phyloP scores from a whole-genome alignment of 2,329 filamentous ascomycete genomes.

The Hortaea sp. region DNA sequence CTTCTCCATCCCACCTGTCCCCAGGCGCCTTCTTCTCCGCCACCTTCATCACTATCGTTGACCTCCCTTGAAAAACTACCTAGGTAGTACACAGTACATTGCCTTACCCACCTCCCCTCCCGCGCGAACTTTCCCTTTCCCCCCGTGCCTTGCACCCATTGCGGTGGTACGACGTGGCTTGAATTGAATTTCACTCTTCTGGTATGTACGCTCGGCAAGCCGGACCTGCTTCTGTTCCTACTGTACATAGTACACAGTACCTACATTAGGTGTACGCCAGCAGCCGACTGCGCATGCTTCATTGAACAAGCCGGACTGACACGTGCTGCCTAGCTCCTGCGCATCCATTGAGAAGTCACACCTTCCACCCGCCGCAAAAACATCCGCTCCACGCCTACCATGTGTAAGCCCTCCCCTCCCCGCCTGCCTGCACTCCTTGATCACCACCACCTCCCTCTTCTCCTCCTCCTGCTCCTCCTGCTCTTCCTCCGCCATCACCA shows the following conservation, averaged over 20 bases:
- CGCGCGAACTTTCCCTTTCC: background rate
- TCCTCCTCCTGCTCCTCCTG: conserved; percentile 8
- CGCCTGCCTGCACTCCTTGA: background rate
- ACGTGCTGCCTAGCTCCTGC: conserved; percentile 6
- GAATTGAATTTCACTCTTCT: conserved; percentile 3
- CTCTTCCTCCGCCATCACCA: conserved; percentile 10
- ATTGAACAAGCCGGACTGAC: conserved; percentile 10
- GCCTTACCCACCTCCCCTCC: background rate
- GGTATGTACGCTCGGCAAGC: background rate
- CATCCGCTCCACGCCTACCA: conserved; percentile 19
- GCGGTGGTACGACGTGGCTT: conserved; percentile 3
- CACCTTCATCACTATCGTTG: background rate
- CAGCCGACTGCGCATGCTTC: background rate
- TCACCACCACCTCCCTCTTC: conserved; percentile 3
- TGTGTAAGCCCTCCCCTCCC: conserved; percentile 21
- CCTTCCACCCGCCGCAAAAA: conserved; percentile 14
- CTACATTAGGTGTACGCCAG: too few relatives aligned
- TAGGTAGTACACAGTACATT: background rate
- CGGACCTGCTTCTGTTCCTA: background rate
- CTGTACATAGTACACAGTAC: background rate
- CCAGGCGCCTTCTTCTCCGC: background rate
- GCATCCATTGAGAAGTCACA: conserved; percentile 14
- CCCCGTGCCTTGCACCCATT: background rate
- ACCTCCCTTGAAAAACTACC: background rate
- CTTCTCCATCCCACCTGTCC: too few relatives aligned